Evolutionary conservation across 805 yeast genomes (phyloP).

Genomic region (Ogataea siamensis): DNA sequence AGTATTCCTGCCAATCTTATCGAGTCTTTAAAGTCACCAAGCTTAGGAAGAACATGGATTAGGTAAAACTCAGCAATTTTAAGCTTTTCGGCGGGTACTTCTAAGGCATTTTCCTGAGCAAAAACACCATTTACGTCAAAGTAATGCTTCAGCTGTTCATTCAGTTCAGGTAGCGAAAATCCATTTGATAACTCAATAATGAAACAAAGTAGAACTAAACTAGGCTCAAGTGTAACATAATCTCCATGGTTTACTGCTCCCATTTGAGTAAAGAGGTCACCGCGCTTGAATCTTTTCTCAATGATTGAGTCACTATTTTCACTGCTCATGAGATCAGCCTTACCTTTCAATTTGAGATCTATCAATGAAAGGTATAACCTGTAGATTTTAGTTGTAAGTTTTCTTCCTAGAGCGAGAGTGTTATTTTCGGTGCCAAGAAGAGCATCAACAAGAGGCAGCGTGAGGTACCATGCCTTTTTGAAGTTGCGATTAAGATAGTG

Average conservation of each 20-base stretch:
- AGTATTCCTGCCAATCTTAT: constrained; percentile 20
- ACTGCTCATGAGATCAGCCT: constrained; percentile 1
- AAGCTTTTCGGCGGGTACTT: constrained; percentile 10
- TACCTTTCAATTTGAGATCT: constrained; percentile 29
- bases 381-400: constrained; percentile 22
- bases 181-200: constrained; percentile 33
- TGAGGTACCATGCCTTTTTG: constrained; percentile 28
- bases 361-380: constrained; percentile 31
- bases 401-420: constrained; percentile 10
- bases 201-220: constrained; percentile 30
- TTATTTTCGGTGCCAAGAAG: constrained; percentile 7
- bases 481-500: constrained; percentile 39
- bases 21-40: constrained; percentile 19
- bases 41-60: constrained; percentile 24
- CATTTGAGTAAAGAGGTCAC: constrained; percentile 25
- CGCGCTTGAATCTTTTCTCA: constrained; percentile 22
- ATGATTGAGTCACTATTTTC: neutral
- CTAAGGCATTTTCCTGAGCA: constrained; percentile 20
- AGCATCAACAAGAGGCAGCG: constrained; percentile 23
- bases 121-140: constrained; percentile 18
- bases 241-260: constrained; percentile 14
- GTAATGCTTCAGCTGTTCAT: constrained; percentile 26
- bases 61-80: constrained; percentile 28
- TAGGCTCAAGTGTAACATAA: constrained; percentile 23
- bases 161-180: constrained; percentile 19